Conservation (phyloP, 257 asterid species). For the Coffea canephora region DNA sequence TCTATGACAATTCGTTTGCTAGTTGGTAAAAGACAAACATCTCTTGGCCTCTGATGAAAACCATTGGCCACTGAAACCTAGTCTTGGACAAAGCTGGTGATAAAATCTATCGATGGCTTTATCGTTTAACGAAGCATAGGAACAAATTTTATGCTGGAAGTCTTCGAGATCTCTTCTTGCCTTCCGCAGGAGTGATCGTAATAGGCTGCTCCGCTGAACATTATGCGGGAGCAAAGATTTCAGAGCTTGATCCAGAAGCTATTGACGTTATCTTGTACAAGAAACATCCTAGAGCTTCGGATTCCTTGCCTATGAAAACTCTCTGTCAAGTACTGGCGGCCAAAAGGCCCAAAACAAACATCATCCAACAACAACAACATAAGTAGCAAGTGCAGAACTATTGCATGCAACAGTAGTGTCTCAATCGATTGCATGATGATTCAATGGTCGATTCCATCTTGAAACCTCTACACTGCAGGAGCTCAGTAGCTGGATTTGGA, state of each 20-base stretch:
- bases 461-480: too few relatives aligned
- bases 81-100: constrained; percentile 9
- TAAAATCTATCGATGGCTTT: neutral
- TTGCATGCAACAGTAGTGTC: too few relatives aligned
- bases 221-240: neutral
- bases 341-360: neutral
- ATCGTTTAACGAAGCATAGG: neutral
- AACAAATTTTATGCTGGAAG: neutral
- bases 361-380: neutral
- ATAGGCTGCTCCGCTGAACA: neutral
- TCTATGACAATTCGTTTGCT: neutral
- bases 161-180: neutral
- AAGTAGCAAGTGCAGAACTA: neutral
- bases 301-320: neutral
- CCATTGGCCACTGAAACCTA: neutral
- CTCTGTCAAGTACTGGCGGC: neutral
- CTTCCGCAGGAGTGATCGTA: neutral
- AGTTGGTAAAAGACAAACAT: neutral
- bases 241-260: neutral
- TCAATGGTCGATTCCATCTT: too few relatives aligned
- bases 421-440: too few relatives aligned
- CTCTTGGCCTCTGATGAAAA: neutral
- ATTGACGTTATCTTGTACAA: too few relatives aligned
- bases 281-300: neutral
- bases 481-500: too few relatives aligned